These are phyloP conservation scores for Calonectria multiphialidica DNA, from an alignment of 2,329 filamentous ascomycete species.

Conservation along the genomic window DNA sequence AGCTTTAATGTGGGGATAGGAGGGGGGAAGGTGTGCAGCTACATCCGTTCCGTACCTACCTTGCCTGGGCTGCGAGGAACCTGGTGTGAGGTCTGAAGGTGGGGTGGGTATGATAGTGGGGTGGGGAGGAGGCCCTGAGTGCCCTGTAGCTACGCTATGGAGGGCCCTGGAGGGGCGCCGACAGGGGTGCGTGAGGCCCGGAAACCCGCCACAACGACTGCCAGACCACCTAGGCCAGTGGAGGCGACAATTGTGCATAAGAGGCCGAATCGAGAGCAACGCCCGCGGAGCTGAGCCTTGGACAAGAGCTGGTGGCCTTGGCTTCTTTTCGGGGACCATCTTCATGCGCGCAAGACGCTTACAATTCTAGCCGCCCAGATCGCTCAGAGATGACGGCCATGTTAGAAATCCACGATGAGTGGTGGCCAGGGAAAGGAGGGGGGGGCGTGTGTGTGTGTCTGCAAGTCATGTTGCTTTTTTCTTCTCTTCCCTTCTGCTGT, in stretches of 20 bases:
- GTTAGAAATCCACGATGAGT: not conserved
- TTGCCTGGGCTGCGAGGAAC: constrained; percentile 16
- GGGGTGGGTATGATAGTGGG: constrained; percentile 40
- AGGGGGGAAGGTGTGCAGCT: constrained; percentile 22
- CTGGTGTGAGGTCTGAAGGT: constrained; percentile 25
- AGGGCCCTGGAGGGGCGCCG: constrained; percentile 15
- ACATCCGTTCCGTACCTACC: constrained; percentile 12
- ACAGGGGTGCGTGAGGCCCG: constrained; percentile 5
- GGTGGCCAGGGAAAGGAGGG: not conserved
- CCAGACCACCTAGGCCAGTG: constrained; percentile 8
- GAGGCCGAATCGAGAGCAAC: not conserved
- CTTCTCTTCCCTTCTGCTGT: not conserved
- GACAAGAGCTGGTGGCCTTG: constrained; percentile 3
- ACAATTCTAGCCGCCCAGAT: not conserved
- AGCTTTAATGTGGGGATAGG: constrained; percentile 29
- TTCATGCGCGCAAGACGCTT: not conserved
- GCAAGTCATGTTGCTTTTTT: constrained; percentile 1
- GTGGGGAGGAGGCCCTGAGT: constrained; percentile 17
- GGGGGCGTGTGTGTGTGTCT: not conserved
- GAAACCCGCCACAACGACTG: constrained; percentile 19
- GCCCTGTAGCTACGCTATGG: constrained; percentile 28
- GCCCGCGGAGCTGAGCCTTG: not conserved
- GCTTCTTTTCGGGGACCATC: not conserved
- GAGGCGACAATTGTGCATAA: constrained; percentile 22
- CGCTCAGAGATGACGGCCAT: not conserved